These are phyloP conservation scores for Alternaria atra DNA, from an alignment of 2,329 filamentous ascomycete genomes.

Conservation along the genomic window DNA sequence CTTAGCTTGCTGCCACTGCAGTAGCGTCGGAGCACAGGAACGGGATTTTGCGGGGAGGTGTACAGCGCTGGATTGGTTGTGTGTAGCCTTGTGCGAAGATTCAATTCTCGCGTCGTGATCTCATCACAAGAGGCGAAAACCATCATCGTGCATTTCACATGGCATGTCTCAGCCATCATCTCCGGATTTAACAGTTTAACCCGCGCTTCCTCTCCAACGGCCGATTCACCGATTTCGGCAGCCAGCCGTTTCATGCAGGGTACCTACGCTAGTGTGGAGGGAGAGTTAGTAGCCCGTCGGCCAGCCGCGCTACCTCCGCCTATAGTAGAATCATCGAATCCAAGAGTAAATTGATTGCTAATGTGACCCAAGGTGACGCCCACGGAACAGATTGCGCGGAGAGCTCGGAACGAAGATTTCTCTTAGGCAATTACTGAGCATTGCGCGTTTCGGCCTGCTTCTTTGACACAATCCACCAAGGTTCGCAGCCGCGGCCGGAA, in stretches of 20 bases:
- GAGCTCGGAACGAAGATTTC: slow-evolving; percentile 14
- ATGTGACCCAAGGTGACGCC: slow-evolving; percentile 19
- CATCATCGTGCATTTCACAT: not conserved
- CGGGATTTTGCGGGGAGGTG: slow-evolving; percentile 1
- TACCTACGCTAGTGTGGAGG: slow-evolving; percentile 9
- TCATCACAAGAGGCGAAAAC: slow-evolving; percentile 11
- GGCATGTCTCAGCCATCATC: not conserved
- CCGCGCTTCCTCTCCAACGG: slow-evolving; percentile 6
- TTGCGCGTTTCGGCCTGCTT: slow-evolving; percentile 14
- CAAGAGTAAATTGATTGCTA: slow-evolving; percentile 30
- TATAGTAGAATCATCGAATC: slow-evolving; percentile 23
- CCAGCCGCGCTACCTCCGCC: slow-evolving; percentile 18
- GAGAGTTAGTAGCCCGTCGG: slow-evolving; percentile 17
- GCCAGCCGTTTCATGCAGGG: slow-evolving; percentile 13
- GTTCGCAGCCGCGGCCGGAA: slow-evolving; percentile 18
- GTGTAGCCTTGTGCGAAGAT: not conserved
- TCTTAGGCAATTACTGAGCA: slow-evolving; percentile 14
- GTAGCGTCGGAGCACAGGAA: slow-evolving; percentile 16
- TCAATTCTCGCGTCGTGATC: slow-evolving; percentile 1
- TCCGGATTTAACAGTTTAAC: slow-evolving; percentile 5
- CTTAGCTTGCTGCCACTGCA: slow-evolving; percentile 8
- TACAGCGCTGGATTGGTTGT: not conserved
- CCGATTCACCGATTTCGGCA: slow-evolving; percentile 17
- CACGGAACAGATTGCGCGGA: slow-evolving; percentile 18
- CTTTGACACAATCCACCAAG: slow-evolving; percentile 6